Conservation (phyloP, 1,284 basidiomycete species). For the Athelia sp. region DNA sequence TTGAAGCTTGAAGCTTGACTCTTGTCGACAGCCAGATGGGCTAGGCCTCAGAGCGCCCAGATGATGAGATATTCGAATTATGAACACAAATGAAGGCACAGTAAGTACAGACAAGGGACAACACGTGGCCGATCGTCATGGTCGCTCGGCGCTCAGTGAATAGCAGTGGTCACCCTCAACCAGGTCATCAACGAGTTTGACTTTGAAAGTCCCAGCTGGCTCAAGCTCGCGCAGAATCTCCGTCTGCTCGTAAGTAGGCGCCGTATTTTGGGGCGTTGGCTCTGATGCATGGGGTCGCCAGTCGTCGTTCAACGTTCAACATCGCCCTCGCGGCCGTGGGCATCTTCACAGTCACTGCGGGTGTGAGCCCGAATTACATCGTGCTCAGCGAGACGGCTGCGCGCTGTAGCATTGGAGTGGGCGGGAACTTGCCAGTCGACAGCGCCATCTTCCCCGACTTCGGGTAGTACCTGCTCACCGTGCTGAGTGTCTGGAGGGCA, state of each 20-base stretch:
- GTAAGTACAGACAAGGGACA: too few species aligned
- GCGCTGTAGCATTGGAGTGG: constrained; percentile 60
- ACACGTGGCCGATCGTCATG: constrained; percentile 61
- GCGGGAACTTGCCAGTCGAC: constrained; percentile 74
- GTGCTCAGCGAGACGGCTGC: constrained; percentile 50
- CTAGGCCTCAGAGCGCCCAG: too few species aligned
- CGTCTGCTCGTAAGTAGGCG: constrained; percentile 66
- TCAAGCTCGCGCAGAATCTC: constrained; percentile 51
- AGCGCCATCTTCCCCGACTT: constrained; percentile 73
- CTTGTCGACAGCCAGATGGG: too few species aligned
- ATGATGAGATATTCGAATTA: too few species aligned
- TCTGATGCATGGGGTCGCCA: constrained; percentile 59
- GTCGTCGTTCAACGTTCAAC: constrained; percentile 73
- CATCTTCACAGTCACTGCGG: constrained; percentile 59
- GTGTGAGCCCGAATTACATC: constrained; percentile 49
- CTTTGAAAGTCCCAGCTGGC: constrained; percentile 45
- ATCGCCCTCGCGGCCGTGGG: constrained; percentile 68
- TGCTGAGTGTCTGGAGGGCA: constrained; percentile 65
- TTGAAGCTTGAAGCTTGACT: too few species aligned
- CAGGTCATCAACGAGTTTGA: constrained; percentile 53
- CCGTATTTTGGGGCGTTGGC: constrained; percentile 57
- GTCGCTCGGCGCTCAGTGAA: too few species aligned
- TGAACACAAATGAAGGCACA: too few species aligned
- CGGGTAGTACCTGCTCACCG: constrained; percentile 59
- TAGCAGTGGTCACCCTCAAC: constrained; percentile 49